Evolutionary conservation across 2,329 filamentous ascomycete species (phyloP).

Genomic region (Aspergillus sp.): DNA sequence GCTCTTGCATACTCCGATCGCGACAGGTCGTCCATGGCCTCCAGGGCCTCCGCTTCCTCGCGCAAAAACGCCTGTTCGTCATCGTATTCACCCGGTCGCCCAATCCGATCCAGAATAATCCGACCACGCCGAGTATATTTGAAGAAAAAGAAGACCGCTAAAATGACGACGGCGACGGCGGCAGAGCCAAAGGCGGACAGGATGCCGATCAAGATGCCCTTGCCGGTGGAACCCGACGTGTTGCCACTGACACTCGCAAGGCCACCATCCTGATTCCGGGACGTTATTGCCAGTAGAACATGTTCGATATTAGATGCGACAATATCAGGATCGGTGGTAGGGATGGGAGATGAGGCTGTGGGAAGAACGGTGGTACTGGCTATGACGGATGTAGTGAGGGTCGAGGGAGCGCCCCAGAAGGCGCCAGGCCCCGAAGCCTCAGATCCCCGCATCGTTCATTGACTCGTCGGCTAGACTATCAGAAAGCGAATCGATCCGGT

Average conservation of each 20-base stretch:
- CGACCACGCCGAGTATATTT: conserved; percentile 83
- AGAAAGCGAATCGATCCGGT: not conserved
- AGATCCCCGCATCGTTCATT: conserved; percentile 41
- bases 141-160: conserved; percentile 87
- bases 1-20: conserved; percentile 88
- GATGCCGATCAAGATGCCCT: conserved; percentile 90
- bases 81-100: conserved; percentile 91
- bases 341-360: conserved; percentile 17
- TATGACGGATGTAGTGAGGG: conserved; percentile 31
- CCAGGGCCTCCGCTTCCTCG: conserved; percentile 92
- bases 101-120: conserved; percentile 90
- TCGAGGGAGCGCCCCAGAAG: conserved; percentile 35
- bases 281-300: conserved; percentile 27
- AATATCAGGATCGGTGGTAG: conserved; percentile 13
- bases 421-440: conserved; percentile 39
- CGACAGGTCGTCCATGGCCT: conserved; percentile 92
- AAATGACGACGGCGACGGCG: conserved; percentile 74
- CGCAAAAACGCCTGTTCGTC: conserved; percentile 92
- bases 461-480: conserved; percentile 14
- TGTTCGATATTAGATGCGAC: conserved; percentile 39
- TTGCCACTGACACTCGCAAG: conserved; percentile 37
- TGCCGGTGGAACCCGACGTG: conserved; percentile 57
- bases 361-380: conserved; percentile 28
- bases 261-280: conserved; percentile 21
- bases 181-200: conserved; percentile 93